Percentiles rank a stretch among this genome's conserved stretches.
Conservation (phyloP, 768 basidiomycete genomes). For the Hericium coralloides region DNA sequence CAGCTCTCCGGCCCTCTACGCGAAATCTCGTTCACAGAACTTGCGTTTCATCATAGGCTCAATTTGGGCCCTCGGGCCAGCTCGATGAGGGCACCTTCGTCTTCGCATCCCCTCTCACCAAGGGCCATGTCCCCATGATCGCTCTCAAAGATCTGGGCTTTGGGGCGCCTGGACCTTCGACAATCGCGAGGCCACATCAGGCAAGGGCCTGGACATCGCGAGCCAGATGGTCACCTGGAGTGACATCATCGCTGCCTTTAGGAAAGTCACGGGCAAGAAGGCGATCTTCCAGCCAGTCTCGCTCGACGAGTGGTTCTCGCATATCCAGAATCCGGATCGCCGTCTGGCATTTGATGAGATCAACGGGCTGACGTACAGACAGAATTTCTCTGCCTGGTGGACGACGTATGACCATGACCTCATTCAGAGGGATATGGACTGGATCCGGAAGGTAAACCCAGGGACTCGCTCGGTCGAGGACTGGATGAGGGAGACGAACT, state of each 20-base stretch:
- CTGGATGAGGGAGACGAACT: neutral
- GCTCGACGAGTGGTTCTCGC: constrained; percentile 15
- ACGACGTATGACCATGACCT: constrained; percentile 34
- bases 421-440: constrained; percentile 25
- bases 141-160: constrained; percentile 24
- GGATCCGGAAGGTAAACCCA: neutral
- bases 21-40: neutral
- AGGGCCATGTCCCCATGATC: constrained; percentile 20
- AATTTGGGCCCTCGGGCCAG: constrained; percentile 16
- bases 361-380: constrained; percentile 16
- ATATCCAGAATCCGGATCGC: constrained; percentile 10
- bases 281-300: constrained; percentile 14
- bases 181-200: constrained; percentile 17
- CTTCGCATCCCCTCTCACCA: constrained; percentile 19
- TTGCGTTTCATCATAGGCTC: neutral
- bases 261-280: constrained; percentile 19
- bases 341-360: constrained; percentile 15
- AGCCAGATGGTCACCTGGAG: constrained; percentile 17
- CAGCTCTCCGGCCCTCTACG: neutral
- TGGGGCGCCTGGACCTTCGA: constrained; percentile 24
- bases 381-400: constrained; percentile 39
- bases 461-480: neutral
- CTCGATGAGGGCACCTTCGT: constrained; percentile 22
- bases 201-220: constrained; percentile 19
- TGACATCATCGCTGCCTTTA: constrained; percentile 21